Base-by-base conservation (phyloP, 306 rosid genomes). In the Vigna reflexopilosa region DNA sequence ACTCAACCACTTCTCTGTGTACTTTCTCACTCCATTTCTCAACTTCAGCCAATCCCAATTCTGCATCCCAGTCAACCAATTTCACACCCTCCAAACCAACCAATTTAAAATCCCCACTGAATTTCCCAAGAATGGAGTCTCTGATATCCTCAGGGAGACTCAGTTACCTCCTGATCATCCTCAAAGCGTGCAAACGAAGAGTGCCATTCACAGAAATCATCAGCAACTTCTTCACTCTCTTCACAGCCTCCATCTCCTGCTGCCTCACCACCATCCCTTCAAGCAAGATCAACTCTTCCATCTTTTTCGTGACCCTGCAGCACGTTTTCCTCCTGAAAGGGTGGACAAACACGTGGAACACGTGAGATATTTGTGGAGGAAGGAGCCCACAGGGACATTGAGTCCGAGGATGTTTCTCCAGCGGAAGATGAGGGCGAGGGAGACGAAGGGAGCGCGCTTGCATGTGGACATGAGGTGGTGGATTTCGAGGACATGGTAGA, bases 1-100 rank as follows among this genome's bases (percentile, higher is more conserved):
- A 73, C 95, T 89, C 78, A 93, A 80, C 95, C 98, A 93, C 62
- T 93, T 91, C 84, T 93, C 93, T 70, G 44, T 83, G 24, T 83
- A 91, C 98, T 73, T 48, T 80, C 80, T 91, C 89, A 80, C 93
- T 87, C 95, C 97, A 91, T 51, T 70, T 56, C 85, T 89, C 95
- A 52, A 89, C 79, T 32, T 73, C 67, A 9, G 93, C 91, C 51
- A 73, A 65, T 2, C 62, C 88, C 71, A 72, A 73, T 26, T 85
- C 79, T 75, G 72, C 88, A 61, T 83, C 88, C 67, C 83, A 68
- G 22, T 52, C 76, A 71, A 89, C 89, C 77, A 91, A 80, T 56
- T 76, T 89, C 54, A 91, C 95, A 63, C 76, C 80, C 88, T 89
- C 97, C 63, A 89, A 77, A 78, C 76, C 91, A 76, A 89, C 81